Conservation (phyloP, 2,329 filamentous ascomycete genomes). For the Beauveria sp. region DNA sequence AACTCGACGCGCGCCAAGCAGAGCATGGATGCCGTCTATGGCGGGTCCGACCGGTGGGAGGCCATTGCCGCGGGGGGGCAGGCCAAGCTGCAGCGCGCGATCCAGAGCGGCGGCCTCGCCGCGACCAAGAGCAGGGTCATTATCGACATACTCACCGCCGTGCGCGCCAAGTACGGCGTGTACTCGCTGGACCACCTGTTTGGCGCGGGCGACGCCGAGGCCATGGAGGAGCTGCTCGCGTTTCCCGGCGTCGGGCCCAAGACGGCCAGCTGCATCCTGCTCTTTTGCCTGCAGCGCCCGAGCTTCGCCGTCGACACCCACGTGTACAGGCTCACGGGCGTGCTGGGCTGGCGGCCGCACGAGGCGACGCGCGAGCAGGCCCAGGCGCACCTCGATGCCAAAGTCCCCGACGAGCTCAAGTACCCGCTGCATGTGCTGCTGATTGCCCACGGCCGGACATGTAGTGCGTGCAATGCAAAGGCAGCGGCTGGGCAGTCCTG, state of each 20-base stretch:
- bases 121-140: constrained; percentile 68
- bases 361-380: constrained; percentile 35
- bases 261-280: constrained; percentile 44
- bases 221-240: constrained; percentile 41
- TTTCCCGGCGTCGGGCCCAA: constrained; percentile 47
- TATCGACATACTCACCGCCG: constrained; percentile 59
- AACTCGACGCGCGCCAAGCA: constrained; percentile 54
- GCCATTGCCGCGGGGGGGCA: constrained; percentile 33
- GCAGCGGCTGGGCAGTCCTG: neutral
- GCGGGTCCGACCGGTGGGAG: constrained; percentile 35
- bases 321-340: constrained; percentile 40
- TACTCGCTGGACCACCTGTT: constrained; percentile 45
- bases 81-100: constrained; percentile 45
- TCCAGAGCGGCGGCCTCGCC: constrained; percentile 63
- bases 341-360: constrained; percentile 41
- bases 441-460: constrained; percentile 39
- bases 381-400: constrained; percentile 41
- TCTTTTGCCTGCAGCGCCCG: constrained; percentile 41
- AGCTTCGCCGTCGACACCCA: constrained; percentile 49
- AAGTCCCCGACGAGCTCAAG: constrained; percentile 40
- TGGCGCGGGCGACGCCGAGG: constrained; percentile 32
- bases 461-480: constrained; percentile 35
- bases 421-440: constrained; percentile 43
- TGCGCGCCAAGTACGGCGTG: constrained; percentile 34
- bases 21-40: constrained; percentile 38